Conservation (phyloP, 1,284 basidiomycete genomes). For the Papiliotrema terrestris region DNA sequence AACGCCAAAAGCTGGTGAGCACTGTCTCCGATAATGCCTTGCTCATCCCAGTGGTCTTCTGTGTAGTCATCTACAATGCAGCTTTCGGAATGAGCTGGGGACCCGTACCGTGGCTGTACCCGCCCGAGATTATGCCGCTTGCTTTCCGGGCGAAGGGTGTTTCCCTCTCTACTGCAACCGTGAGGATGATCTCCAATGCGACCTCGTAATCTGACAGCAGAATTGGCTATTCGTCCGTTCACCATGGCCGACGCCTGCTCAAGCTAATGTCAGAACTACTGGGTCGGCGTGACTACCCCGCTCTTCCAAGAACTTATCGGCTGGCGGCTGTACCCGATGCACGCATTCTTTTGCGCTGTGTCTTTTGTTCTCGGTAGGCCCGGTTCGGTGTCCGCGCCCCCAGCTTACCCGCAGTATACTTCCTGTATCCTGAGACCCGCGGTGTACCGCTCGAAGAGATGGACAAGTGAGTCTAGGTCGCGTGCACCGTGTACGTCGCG, state of each 20-base stretch:
- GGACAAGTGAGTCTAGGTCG: conserved; percentile 40
- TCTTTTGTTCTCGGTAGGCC: conserved; percentile 65
- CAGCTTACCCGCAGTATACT: conserved; percentile 14
- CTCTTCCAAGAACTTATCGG: conserved; percentile 82
- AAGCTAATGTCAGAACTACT: conserved; percentile 35
- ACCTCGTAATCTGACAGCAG: conserved; percentile 15
- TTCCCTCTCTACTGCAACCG: conserved; percentile 79
- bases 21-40: no score
- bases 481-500: not conserved
- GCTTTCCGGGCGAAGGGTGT: conserved; percentile 90
- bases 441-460: conserved; percentile 57
- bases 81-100: conserved; percentile 67
- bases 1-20: conserved; percentile 66
- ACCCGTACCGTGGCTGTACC: conserved; percentile 65
- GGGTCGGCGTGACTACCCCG: conserved; percentile 84
- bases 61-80: conserved; percentile 91
- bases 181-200: conserved; percentile 24
- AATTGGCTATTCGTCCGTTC: conserved; percentile 65
- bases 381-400: not conserved
- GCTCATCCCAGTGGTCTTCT: conserved; percentile 64
- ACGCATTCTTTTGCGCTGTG: conserved; percentile 86
- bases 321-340: conserved; percentile 95
- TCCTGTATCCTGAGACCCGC: conserved; percentile 54
- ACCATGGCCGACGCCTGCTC: not conserved
- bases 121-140: conserved; percentile 90